Percentiles rank a stretch among this genome's conserved stretches.
These are phyloP conservation scores for Mortierella sp. DNA, from an alignment of 371 early-diverging fungal species.

Conservation along the genomic window DNA sequence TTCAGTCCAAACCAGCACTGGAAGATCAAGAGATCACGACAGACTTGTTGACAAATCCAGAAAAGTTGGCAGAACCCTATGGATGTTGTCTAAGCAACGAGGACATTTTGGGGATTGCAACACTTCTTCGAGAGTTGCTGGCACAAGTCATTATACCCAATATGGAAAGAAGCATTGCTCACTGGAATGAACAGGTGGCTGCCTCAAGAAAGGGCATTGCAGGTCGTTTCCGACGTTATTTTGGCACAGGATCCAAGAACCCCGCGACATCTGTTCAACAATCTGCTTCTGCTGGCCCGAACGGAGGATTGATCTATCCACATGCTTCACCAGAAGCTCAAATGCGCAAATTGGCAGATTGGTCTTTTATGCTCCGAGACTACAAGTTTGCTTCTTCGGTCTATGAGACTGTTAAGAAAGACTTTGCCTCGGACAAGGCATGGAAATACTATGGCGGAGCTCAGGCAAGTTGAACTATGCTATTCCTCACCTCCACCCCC, in stretches of 20 bases:
- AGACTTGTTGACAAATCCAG: constrained; percentile 34
- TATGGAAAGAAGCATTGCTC: constrained; percentile 89
- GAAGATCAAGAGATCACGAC: constrained; percentile 17
- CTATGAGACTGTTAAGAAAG: constrained; percentile 91
- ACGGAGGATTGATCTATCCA: constrained; percentile 70
- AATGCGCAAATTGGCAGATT: constrained; percentile 93
- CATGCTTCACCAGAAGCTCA: constrained; percentile 88
- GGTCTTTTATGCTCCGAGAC: constrained; percentile 94
- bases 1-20: constrained; percentile 11
- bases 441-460: constrained; percentile 88
- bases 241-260: constrained; percentile 67
- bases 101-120: constrained; percentile 64
- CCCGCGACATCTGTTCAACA: constrained; percentile 50
- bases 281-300: constrained; percentile 42
- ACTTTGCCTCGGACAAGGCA: constrained; percentile 86
- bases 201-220: constrained; percentile 89
- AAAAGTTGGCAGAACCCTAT: constrained; percentile 56
- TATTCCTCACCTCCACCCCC: no score
- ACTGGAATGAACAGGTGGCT: constrained; percentile 93
- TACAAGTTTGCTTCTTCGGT: constrained; percentile 88
- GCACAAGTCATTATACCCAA: constrained; percentile 84
- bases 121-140: constrained; percentile 72
- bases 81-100: constrained; percentile 65
- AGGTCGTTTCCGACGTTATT: constrained; percentile 86
- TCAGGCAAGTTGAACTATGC: constrained; percentile 58